These are phyloP conservation scores for Penicillium antarcticum DNA, from an alignment of 495 filamentous ascomycete genomes.

Conservation along the genomic window DNA sequence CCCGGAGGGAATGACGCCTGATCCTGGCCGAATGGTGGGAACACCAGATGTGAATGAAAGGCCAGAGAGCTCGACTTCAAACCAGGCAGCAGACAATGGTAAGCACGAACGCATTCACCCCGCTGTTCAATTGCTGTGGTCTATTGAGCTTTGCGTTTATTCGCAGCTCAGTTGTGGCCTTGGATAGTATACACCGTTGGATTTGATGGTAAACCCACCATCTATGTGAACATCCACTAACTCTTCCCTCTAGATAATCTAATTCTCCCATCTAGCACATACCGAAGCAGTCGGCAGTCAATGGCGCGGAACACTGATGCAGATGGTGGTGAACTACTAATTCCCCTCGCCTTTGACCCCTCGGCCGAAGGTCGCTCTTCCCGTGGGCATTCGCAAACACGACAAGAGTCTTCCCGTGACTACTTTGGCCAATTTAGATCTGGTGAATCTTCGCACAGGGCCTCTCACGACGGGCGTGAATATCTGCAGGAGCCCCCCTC, in stretches of 20 bases:
- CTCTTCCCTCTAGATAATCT: conserved; percentile 45
- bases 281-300: conserved; percentile 74
- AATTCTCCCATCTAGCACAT: conserved; percentile 70
- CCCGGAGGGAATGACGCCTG: conserved; percentile 55
- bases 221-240: neutral
- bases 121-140: neutral
- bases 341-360: conserved; percentile 87
- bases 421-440: conserved; percentile 18
- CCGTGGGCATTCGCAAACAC: conserved; percentile 26
- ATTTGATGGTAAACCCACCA: no score
- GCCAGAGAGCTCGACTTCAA: conserved; percentile 7
- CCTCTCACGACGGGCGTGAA: conserved; percentile 18
- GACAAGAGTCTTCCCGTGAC: conserved; percentile 33
- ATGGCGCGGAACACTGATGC: conserved; percentile 58
- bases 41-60: conserved; percentile 15
- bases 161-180: no score
- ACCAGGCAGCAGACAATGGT: conserved; percentile 16
- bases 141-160: neutral
- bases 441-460: conserved; percentile 17
- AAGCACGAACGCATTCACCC: conserved; percentile 3
- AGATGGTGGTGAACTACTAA: conserved; percentile 73
- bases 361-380: conserved; percentile 54
- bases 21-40: conserved; percentile 30
- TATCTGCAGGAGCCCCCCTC: conserved; percentile 13
- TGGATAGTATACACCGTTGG: no score